Evolutionary conservation across 2,329 filamentous ascomycete genomes (phyloP).

Genomic region (Epichloe sibirici): DNA sequence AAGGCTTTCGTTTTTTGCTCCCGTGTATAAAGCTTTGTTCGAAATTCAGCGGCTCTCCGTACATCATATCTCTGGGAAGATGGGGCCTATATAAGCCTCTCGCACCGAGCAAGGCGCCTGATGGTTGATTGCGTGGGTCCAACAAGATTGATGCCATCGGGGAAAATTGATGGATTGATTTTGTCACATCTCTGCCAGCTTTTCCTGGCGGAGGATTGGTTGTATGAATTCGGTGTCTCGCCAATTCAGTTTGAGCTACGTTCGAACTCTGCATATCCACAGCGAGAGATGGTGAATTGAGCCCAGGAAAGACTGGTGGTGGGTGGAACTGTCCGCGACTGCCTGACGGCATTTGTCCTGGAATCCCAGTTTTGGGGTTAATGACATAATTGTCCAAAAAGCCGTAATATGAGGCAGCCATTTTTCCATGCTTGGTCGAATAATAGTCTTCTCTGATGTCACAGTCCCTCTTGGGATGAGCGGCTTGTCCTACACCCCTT

Average conservation of each 20-base stretch:
- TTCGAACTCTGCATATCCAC: constrained; percentile 43
- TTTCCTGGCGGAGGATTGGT: background rate
- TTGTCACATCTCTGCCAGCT: constrained; percentile 14
- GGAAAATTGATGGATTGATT: constrained; percentile 39
- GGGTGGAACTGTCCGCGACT: constrained; percentile 52
- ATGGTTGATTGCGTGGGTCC: constrained; percentile 64
- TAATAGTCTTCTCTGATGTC: constrained; percentile 87
- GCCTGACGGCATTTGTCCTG: constrained; percentile 45
- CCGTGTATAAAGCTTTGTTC: constrained; percentile 43
- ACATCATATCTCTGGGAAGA: constrained; percentile 31
- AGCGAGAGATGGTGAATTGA: constrained; percentile 49
- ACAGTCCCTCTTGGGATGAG: constrained; percentile 25
- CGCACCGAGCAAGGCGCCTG: constrained; percentile 30
- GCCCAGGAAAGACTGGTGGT: constrained; percentile 60
- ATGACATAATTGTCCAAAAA: constrained; percentile 87
- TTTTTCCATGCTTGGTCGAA: constrained; percentile 89
- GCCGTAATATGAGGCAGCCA: constrained; percentile 93
- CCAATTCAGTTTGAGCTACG: constrained; percentile 29
- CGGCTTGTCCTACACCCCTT: constrained; percentile 48
- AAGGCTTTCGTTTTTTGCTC: constrained; percentile 20
- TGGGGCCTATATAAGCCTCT: constrained; percentile 36
- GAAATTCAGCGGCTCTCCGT: constrained; percentile 37
- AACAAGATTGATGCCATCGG: constrained; percentile 63
- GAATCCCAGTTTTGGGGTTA: constrained; percentile 56
- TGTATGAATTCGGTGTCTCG: constrained; percentile 23